phyloP scores from a whole-genome alignment of 495 filamentous ascomycete species.

The Lindgomyces ingoldianus region DNA sequence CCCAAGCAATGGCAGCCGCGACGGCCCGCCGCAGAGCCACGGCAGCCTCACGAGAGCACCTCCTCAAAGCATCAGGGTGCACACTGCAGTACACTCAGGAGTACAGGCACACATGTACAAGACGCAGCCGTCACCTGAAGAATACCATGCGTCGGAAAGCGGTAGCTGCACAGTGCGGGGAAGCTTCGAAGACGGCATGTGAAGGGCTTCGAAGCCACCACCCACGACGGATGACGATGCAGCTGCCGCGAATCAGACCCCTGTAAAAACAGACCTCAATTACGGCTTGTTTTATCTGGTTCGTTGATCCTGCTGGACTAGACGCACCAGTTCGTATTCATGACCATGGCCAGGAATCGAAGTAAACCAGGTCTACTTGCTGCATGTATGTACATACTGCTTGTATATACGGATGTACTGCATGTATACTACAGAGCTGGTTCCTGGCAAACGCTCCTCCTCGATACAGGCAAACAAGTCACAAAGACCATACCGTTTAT shows the following conservation, averaged over 20 bases:
- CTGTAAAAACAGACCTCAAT: constrained; percentile 7
- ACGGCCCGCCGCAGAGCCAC: not conserved
- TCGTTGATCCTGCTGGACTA: not conserved
- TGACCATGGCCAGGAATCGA: not conserved
- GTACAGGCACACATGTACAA: no score
- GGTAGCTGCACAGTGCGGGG: constrained; percentile 19
- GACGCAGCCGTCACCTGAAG: no score
- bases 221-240: not conserved
- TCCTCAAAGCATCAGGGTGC: no score
- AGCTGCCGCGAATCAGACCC: constrained; percentile 14
- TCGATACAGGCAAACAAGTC: no score
- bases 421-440: no score
- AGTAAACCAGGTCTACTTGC: not conserved
- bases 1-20: not conserved
- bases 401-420: no score
- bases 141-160: constrained; percentile 5
- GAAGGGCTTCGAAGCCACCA: constrained; percentile 8
- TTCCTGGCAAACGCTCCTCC: no score
- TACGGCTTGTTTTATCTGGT: not conserved
- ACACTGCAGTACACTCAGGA: no score
- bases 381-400: no score
- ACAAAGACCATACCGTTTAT: no score
- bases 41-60: no score
- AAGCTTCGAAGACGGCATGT: constrained; percentile 13
- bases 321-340: not conserved